These are phyloP conservation scores for Pestalotiopsis sp. DNA, from an alignment of 2,329 filamentous ascomycete species.

Conservation along the genomic window DNA sequence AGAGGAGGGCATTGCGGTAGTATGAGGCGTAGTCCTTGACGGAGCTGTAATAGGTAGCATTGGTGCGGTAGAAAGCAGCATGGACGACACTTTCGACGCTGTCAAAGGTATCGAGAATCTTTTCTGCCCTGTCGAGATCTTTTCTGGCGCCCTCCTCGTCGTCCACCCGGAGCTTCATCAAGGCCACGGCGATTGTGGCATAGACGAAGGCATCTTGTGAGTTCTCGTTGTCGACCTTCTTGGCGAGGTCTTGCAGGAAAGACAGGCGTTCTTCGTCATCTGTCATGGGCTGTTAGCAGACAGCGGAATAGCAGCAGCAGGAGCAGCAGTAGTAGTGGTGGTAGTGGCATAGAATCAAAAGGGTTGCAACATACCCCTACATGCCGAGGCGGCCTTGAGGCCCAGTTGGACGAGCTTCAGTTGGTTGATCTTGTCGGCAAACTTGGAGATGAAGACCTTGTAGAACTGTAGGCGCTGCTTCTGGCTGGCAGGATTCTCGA, in stretches of 20 bases:
- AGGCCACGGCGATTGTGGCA: slow-evolving; percentile 86
- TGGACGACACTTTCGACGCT: slow-evolving; percentile 95
- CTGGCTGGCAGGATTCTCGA: slow-evolving; percentile 79
- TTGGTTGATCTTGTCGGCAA: slow-evolving; percentile 98
- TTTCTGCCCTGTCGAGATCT: slow-evolving; percentile 85
- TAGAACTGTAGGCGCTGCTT: slow-evolving; percentile 87
- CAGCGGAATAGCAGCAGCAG: background rate
- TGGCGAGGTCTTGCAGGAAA: slow-evolving; percentile 82
- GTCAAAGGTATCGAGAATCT: slow-evolving; percentile 88
- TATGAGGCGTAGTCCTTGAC: slow-evolving; percentile 94
- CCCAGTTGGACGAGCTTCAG: slow-evolving; percentile 93
- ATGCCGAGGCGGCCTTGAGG: slow-evolving; percentile 84
- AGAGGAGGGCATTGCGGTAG: slow-evolving; percentile 96
- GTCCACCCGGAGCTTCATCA: slow-evolving; percentile 79
- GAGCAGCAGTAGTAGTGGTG: background rate
- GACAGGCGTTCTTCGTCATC: slow-evolving; percentile 84
- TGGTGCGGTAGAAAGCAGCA: slow-evolving; percentile 93
- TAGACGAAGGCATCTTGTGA: slow-evolving; percentile 97
- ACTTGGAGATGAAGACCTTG: slow-evolving; percentile 92
- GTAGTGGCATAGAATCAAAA: slow-evolving; percentile 3
- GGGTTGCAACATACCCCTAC: slow-evolving; percentile 60
- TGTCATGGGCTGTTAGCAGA: slow-evolving; percentile 38
- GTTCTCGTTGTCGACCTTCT: slow-evolving; percentile 87
- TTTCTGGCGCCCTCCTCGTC: slow-evolving; percentile 83
- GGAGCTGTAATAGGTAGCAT: slow-evolving; percentile 92